Evolutionary conservation across 768 basidiomycete species (phyloP).

Genomic region (Rhizopogon rudus): DNA sequence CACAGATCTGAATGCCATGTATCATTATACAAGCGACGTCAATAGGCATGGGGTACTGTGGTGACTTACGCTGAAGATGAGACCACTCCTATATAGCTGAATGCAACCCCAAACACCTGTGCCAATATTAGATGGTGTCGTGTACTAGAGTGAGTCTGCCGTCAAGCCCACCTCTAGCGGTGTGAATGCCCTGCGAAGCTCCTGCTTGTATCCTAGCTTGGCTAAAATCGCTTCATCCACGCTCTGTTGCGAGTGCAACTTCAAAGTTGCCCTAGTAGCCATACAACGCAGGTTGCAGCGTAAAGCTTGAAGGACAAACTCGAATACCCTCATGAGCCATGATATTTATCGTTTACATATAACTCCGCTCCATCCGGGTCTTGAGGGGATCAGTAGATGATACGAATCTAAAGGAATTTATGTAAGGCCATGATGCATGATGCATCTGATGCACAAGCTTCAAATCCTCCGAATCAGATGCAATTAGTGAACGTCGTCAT

Average conservation of each 20-base stretch:
- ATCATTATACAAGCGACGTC: neutral
- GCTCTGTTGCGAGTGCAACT: neutral
- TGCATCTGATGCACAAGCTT: no score
- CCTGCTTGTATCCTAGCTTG: conserved; percentile 42
- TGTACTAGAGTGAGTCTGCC: neutral
- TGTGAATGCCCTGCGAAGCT: conserved; percentile 4
- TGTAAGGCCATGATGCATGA: no score
- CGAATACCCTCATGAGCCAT: no score
- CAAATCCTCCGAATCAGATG: no score
- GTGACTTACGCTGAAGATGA: conserved; percentile 11
- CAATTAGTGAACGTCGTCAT: no score
- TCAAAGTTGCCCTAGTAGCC: neutral
- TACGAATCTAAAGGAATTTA: no score
- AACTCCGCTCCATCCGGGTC: no score
- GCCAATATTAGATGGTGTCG: neutral
- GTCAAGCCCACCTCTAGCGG: conserved; percentile 1
- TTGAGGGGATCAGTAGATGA: no score
- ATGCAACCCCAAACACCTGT: conserved; percentile 23
- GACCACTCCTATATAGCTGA: conserved; percentile 25
- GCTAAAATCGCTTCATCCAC: conserved; percentile 37
- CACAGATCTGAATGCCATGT: neutral
- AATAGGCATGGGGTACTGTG: neutral
- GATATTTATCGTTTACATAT: no score
- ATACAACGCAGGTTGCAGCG: neutral
- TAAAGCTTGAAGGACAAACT: no score